Evolutionary conservation across 306 rosid species (phyloP), one percentile per base, ranked within the genome.

Genomic region (Quercus glauca): DNA sequence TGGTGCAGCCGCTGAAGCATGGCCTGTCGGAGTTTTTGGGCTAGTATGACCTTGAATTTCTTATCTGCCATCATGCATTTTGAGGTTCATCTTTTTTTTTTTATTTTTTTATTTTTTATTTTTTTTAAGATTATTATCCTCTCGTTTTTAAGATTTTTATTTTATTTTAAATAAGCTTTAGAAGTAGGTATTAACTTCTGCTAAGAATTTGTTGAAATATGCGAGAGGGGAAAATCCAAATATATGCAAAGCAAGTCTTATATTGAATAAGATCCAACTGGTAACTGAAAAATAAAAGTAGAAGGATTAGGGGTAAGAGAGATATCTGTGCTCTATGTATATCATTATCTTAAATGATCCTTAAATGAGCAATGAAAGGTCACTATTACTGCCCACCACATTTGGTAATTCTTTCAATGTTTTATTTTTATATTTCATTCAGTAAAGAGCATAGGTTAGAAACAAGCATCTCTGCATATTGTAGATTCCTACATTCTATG

Each of bases 1-100:
- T 17, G 81, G 90, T 81, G 92, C 85, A 18, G 97, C 99, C 55
- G 85, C 87, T 75, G 94, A 91, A 76, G 97, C 99, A 69, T 92
- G 97, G 97, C 97, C 97, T 69, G 99, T 90, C 19, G 99, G 95
- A 79, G 82, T 95, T 80, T 88, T 89, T 61, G 97, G 97, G 76
- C 89, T 95, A 57, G 99, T 95, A 92, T 89, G 93, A 84, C 78
- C 84, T 82, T 86, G 69, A 61, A 69, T 65, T 76, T 82, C 76
- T 78, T 79, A 71, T 71, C 29, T 64, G 19, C 45, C 72, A 63
- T 80, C 61, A 63, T 53, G 76, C 81, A 43, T 80, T 76, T 81
- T 78, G 55, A 55, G 76, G 80, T 83, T 85, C 75, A 28, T 81
- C 82, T 31, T 33, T n/a, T 18, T 55, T 55, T 74, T 20, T n/a